Conservation (phyloP, 2,329 filamentous ascomycete genomes). For the Hawksworthiomyces lignivorus region DNA sequence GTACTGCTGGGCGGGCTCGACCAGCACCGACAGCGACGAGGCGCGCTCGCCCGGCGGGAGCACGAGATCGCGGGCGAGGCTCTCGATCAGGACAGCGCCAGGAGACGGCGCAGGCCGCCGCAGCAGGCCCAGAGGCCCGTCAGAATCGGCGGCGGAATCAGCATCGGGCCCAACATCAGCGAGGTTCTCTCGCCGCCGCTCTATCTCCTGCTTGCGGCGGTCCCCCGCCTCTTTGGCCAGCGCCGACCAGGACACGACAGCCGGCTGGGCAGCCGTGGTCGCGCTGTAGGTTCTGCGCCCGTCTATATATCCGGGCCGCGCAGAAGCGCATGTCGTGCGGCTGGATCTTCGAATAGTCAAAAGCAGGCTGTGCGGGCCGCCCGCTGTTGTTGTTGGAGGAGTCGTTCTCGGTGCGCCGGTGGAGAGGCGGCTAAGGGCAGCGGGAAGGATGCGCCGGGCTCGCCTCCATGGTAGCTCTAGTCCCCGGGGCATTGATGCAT, state of each 20-base stretch:
- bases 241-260: slow-evolving; percentile 5
- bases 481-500: slow-evolving; percentile 12
- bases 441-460: slow-evolving; percentile 3
- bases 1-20: slow-evolving; percentile 18
- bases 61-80: slow-evolving; percentile 17
- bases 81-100: slow-evolving; percentile 16
- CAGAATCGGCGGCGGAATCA: too few species aligned
- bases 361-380: too few species aligned
- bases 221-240: slow-evolving; percentile 6
- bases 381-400: background rate
- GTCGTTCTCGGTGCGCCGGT: background rate
- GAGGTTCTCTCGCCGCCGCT: background rate
- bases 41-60: slow-evolving; percentile 8
- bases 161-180: too few species aligned
- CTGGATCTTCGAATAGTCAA: too few species aligned
- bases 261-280: background rate
- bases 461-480: slow-evolving; percentile 9
- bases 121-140: too few species aligned
- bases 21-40: slow-evolving; percentile 20
- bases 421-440: background rate
- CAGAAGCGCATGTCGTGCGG: too few species aligned
- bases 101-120: slow-evolving; percentile 3
- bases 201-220: background rate
- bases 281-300: too few species aligned
- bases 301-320: too few species aligned